Evolutionary conservation across 352 stramenopile genomes (phyloP).

Genomic region (Pelagophyceae sp.): DNA sequence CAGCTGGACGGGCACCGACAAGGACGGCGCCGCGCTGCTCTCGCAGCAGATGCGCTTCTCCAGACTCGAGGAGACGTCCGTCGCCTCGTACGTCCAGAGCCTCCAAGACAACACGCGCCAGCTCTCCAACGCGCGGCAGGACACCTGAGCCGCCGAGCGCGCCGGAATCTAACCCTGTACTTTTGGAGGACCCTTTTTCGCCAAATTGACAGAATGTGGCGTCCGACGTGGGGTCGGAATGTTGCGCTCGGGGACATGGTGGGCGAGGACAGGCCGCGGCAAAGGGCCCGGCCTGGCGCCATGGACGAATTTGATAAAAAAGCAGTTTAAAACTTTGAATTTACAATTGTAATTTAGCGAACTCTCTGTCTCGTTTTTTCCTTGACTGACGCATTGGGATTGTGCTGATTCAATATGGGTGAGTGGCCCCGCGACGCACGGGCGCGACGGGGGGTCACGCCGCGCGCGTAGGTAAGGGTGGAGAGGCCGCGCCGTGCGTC

Average conservation of each 20-base stretch:
- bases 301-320: too few species aligned
- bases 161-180: too few species aligned
- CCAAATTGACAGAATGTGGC: too few species aligned
- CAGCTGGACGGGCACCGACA: slow-evolving; percentile 12
- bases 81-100: background rate
- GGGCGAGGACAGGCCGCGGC: too few species aligned
- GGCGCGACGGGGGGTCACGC: background rate
- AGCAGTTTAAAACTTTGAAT: too few species aligned
- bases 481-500: background rate
- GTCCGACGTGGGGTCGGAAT: too few species aligned
- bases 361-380: background rate
- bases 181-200: background rate
- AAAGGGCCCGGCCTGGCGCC: too few species aligned
- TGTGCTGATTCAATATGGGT: background rate
- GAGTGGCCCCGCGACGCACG: background rate
- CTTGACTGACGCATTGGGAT: background rate
- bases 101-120: too few species aligned
- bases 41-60: slow-evolving; percentile 16
- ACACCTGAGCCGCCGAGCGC: too few species aligned
- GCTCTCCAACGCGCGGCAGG: too few species aligned
- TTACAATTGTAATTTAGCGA: too few species aligned
- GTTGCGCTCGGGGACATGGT: too few species aligned
- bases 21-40: background rate
- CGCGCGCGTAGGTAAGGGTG: background rate
- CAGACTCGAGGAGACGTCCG: background rate